Evolutionary conservation across 2,329 filamentous ascomycete genomes (phyloP), one percentile per base, ranked within the genome.

Genomic region (Penicillium nordicum): DNA sequence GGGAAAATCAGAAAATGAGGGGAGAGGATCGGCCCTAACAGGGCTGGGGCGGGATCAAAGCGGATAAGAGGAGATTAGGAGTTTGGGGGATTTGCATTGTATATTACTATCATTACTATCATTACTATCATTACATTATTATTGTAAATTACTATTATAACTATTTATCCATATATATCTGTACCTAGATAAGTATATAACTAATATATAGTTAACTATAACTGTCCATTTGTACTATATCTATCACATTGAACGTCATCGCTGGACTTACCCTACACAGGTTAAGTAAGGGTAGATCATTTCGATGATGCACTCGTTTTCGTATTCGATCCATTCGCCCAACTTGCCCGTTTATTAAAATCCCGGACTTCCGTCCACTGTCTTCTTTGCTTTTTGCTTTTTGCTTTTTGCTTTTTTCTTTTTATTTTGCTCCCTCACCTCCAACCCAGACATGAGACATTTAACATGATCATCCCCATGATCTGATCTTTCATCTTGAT

Each of bases 1-100:
- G 55, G 54, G 48, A 63, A 63, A 64, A 51, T 41, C 53, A 30
- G 54, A 55, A 65, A 66, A 66, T 58, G 59, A 63, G 63, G 55
- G 59, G 62, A 64, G 53, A 64, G 53, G 59, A 62, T 54, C 52
- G 52, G 45, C 52, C 45, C 59, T 63, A 64, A 53, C 21, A 23
- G 2, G 9, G n/a, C 18, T 40, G 37, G 34, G n/a, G 53, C 27
- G 57, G 53, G 59, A 66, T 65, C 62, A 29, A 34, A 61, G 62
- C 57, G 59, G 55, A 63, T 60, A 57, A 59, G 47, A 50, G 45
- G 25, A 53, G 46, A 48, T 53, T 47, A 41, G 41, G 10, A 21
- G 11, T 21, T 40, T 23, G 30, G 30, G 25, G 18, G 18, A 18
- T 18, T 18, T 18, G 18, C 18, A 18, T 18, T 18, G 18, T 18